Percentiles rank a stretch among this genome's conserved stretches.
phyloP scores from a whole-genome alignment of 305 asterid genomes.

The Coffea humblotiana region DNA sequence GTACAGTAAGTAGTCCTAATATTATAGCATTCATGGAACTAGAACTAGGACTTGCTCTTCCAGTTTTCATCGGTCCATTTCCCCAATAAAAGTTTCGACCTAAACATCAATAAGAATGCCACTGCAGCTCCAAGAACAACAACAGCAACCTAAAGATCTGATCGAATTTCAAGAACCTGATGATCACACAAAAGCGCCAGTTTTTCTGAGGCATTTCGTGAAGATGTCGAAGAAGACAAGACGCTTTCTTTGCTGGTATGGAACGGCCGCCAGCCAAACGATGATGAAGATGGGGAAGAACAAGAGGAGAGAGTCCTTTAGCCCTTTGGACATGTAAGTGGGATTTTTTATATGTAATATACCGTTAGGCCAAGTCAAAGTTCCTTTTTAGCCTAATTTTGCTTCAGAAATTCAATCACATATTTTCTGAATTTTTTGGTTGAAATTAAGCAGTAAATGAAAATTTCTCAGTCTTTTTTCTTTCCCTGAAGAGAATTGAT shows the following conservation, averaged over 20 bases:
- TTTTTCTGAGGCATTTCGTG: slow-evolving; percentile 22
- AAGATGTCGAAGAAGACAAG: slow-evolving; percentile 25
- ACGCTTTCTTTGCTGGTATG: slow-evolving; percentile 39
- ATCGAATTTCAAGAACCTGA: slow-evolving; percentile 20
- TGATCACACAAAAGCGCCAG: slow-evolving; percentile 9
- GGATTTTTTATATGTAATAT: background rate
- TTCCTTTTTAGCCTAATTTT: background rate
- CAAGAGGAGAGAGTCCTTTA: slow-evolving; percentile 8
- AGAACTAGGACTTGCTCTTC: slow-evolving; percentile 58
- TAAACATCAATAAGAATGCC: slow-evolving; percentile 13
- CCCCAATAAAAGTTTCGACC: slow-evolving; percentile 22
- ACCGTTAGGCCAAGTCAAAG: background rate
- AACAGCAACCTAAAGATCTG: background rate
- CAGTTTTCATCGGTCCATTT: slow-evolving; percentile 29
- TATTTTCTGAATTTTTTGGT: background rate
- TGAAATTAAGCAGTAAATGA: background rate
- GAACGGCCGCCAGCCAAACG: slow-evolving; percentile 48
- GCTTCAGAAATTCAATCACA: background rate
- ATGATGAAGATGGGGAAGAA: slow-evolving; percentile 23
- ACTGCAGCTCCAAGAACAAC: background rate
- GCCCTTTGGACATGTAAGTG: slow-evolving; percentile 16
- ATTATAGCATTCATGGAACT: slow-evolving; percentile 44
- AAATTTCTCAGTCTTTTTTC: background rate
- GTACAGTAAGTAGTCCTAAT: background rate
- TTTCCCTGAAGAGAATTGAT: background rate